Conservation (phyloP, 306 rosid genomes). For the Sindora glabra region DNA sequence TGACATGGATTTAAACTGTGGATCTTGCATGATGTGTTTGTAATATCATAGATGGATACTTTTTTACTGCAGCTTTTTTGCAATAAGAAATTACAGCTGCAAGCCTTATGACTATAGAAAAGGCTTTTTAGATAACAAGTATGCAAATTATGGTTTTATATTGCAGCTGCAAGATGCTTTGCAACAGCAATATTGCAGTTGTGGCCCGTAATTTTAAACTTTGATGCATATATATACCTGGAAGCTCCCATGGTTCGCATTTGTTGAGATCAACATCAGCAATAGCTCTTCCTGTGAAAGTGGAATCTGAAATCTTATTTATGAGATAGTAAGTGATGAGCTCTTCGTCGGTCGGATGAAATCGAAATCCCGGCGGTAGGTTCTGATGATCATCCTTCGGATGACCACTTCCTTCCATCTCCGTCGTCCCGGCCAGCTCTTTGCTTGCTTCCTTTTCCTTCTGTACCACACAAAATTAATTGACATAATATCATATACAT, state of each 20-base stretch:
- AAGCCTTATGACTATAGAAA: too few species aligned
- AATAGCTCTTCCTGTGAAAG: slow-evolving; percentile 62
- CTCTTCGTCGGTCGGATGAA: slow-evolving; percentile 95
- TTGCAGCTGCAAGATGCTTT: too few species aligned
- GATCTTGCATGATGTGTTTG: too few species aligned
- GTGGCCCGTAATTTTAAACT: too few species aligned
- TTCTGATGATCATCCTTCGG: slow-evolving; percentile 56
- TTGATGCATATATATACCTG: slow-evolving; percentile 50
- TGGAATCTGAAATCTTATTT: slow-evolving; percentile 66
- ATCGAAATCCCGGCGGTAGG: slow-evolving; percentile 86
- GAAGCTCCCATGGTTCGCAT: slow-evolving; percentile 97
- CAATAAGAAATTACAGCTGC: too few species aligned
- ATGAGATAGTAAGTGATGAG: slow-evolving; percentile 69
- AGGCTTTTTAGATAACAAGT: too few species aligned
- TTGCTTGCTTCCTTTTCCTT: slow-evolving; percentile 32
- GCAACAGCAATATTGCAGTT: too few species aligned
- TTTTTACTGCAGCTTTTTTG: too few species aligned
- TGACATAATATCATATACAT: slow-evolving; percentile 23
- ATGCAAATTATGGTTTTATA: too few species aligned
- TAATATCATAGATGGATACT: too few species aligned
- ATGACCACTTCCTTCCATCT: slow-evolving; percentile 26
- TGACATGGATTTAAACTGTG: too few species aligned
- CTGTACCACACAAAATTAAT: slow-evolving; percentile 27
- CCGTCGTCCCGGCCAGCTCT: slow-evolving; percentile 27
- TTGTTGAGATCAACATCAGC: slow-evolving; percentile 92